A percentile compares a stretch with the other conserved stretches of the same genome.
Evolutionary conservation across 805 yeast species (phyloP).

Genomic region (Ogataea sp.): DNA sequence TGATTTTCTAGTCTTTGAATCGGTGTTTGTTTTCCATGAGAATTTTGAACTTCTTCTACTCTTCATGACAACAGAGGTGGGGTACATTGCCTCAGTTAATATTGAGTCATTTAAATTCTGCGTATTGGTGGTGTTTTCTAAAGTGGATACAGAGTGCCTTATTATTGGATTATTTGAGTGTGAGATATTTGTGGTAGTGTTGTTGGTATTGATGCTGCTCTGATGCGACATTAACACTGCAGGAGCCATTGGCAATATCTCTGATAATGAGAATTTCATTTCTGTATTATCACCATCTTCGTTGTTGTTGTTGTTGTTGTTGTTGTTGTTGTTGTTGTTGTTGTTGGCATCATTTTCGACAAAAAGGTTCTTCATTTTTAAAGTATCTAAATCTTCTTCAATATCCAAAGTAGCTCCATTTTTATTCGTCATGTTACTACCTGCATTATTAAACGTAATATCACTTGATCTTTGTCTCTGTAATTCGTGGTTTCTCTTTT

Average conservation of each 20-base stretch:
- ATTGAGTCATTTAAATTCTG: neutral
- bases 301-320: no score
- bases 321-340: no score
- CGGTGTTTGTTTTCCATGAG: constrained; percentile 12
- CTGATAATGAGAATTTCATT: neutral
- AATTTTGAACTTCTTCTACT: constrained; percentile 14
- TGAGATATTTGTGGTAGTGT: neutral
- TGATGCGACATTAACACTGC: neutral
- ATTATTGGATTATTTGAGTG: neutral
- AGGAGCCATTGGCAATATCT: constrained; percentile 2
- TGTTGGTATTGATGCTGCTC: neutral
- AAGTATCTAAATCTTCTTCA: no score
- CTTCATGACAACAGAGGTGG: neutral
- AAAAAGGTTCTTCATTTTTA: no score
- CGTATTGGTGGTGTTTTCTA: no score
- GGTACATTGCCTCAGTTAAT: neutral
- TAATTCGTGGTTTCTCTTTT: no score
- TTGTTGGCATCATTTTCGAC: no score
- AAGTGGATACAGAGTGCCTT: no score
- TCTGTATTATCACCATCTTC: neutral
- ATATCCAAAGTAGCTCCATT: no score
- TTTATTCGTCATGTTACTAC: no score
- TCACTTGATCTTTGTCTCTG: no score
- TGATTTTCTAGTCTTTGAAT: neutral
- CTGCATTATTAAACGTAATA: no score